phyloP scores from a whole-genome alignment of 257 asterid species.

The Fraxinus pennsylvanica region DNA sequence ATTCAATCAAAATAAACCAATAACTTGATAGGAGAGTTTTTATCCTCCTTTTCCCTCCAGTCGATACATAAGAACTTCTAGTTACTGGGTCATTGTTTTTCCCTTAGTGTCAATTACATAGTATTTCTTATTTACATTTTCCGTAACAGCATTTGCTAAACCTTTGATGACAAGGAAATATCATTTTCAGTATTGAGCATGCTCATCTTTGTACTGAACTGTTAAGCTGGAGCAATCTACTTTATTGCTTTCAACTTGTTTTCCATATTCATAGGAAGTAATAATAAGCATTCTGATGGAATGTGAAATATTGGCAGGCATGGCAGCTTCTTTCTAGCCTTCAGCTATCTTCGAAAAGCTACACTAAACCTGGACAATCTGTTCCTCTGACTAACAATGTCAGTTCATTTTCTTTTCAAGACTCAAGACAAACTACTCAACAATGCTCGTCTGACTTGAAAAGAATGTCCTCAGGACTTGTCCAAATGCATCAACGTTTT shows the following conservation, averaged over 20 bases:
- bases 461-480: slow-evolving; percentile 33
- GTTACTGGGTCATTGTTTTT: background rate
- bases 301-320: slow-evolving; percentile 58
- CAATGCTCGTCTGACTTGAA: slow-evolving; percentile 39
- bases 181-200: slow-evolving; percentile 18
- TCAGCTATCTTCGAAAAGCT: slow-evolving; percentile 68
- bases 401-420: slow-evolving; percentile 41
- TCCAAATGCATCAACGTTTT: slow-evolving; percentile 37
- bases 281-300: slow-evolving; percentile 15
- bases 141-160: slow-evolving; percentile 9
- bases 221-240: background rate
- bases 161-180: slow-evolving; percentile 11
- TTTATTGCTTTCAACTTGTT: slow-evolving; percentile 22
- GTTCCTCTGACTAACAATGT: slow-evolving; percentile 41
- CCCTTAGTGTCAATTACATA: background rate
- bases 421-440: slow-evolving; percentile 43
- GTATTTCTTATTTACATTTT: background rate
- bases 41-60: background rate
- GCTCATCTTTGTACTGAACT: slow-evolving; percentile 10
- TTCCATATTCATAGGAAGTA: background rate
- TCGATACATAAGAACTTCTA: background rate
- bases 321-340: slow-evolving; percentile 76
- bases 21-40: background rate
- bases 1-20: background rate
- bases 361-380: slow-evolving; percentile 76